Percentiles rank a stretch among this genome's conserved stretches.
These are phyloP conservation scores for Priceomyces carsonii DNA, from an alignment of 805 yeast genomes.

Conservation along the genomic window DNA sequence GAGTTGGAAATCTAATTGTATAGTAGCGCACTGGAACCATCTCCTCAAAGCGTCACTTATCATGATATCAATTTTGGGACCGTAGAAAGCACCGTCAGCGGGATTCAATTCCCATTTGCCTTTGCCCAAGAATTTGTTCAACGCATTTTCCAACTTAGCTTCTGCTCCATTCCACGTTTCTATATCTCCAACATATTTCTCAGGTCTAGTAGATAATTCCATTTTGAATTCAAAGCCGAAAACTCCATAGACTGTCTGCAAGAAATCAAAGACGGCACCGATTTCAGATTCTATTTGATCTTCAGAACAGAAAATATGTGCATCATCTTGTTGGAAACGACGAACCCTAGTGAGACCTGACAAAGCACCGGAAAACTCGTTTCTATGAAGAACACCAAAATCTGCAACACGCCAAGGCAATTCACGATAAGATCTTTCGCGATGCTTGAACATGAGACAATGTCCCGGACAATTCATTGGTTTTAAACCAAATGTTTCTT, in stretches of 20 bases:
- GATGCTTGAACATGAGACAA: conserved; percentile 85
- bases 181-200: conserved; percentile 89
- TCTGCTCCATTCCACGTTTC: conserved; percentile 96
- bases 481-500: conserved; percentile 90
- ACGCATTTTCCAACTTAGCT: conserved; percentile 74
- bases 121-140: conserved; percentile 73
- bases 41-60: conserved; percentile 91
- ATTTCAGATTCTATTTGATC: conserved; percentile 90
- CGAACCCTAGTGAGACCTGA: conserved; percentile 92
- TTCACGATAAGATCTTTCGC: conserved; percentile 95
- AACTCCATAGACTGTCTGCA: conserved; percentile 81
- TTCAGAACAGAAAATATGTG: conserved; percentile 93
- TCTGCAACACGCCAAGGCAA: conserved; percentile 99
- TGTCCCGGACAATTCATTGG: conserved; percentile 95
- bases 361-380: conserved; percentile 93
- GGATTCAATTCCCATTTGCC: conserved; percentile 93
- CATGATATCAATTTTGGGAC: conserved; percentile 95
- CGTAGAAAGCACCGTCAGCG: conserved; percentile 97
- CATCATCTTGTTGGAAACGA: conserved; percentile 99
- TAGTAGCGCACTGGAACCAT: conserved; percentile 99
- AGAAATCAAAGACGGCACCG: conserved; percentile 79
- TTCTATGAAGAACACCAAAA: conserved; percentile 95
- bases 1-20: conserved; percentile 97
- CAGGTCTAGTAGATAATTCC: conserved; percentile 98
- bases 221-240: conserved; percentile 95